Evolutionary conservation across 345 rosid species (phyloP).

Genomic region (Geranium rotundifolium): DNA sequence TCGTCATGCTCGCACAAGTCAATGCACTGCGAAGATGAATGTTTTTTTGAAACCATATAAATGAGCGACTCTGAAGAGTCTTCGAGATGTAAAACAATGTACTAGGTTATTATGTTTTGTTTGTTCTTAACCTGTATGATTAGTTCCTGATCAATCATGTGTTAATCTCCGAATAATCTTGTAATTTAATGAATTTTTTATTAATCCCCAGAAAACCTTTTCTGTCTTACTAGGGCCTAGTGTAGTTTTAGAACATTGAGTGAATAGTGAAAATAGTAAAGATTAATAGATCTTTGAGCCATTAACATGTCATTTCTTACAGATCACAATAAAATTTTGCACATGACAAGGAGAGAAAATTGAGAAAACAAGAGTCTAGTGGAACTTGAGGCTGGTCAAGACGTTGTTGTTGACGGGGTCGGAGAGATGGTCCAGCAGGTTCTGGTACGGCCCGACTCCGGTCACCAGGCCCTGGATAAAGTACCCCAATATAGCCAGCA

Average conservation of each 20-base stretch:
- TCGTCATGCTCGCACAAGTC: not conserved
- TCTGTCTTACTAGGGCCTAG: too few relatives aligned
- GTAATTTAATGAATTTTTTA: too few relatives aligned
- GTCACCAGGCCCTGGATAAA: conserved; percentile 76
- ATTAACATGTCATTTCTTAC: conserved; percentile 29
- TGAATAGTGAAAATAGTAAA: not conserved
- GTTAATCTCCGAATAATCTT: too few relatives aligned
- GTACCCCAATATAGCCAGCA: conserved; percentile 78
- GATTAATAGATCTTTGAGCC: conserved; percentile 2
- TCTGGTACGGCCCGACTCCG: conserved; percentile 90
- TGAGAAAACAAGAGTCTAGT: conserved; percentile 20
- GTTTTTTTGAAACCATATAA: not conserved
- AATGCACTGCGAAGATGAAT: not conserved
- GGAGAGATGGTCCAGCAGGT: conserved; percentile 87
- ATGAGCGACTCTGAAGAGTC: not conserved
- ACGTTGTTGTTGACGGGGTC: conserved; percentile 92
- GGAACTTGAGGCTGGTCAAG: conserved; percentile 93
- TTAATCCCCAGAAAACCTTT: too few relatives aligned
- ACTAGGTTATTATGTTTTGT: not conserved
- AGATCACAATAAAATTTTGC: conserved; percentile 16
- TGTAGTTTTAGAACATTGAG: too few relatives aligned
- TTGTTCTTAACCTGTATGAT: too few relatives aligned
- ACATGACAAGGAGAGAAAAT: not conserved
- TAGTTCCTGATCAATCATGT: too few relatives aligned
- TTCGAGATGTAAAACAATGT: not conserved